Percentiles rank a stretch among this genome's conserved stretches.
These are phyloP conservation scores for Thelephora aurantiotincta DNA, from an alignment of 768 basidiomycete species.

Conservation along the genomic window DNA sequence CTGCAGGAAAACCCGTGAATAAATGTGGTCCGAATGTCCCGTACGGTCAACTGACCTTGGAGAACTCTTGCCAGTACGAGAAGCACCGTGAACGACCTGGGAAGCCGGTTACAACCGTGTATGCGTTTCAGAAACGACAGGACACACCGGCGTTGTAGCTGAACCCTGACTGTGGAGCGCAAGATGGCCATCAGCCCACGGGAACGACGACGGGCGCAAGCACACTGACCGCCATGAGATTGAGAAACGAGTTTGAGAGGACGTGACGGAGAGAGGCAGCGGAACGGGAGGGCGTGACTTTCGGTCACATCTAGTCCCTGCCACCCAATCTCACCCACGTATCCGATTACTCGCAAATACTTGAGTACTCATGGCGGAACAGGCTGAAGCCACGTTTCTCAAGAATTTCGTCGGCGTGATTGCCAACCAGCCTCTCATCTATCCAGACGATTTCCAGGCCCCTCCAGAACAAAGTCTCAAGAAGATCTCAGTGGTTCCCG, in stretches of 20 bases:
- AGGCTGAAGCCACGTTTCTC: slow-evolving; percentile 45
- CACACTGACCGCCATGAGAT: slow-evolving; percentile 14
- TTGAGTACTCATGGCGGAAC: slow-evolving; percentile 33
- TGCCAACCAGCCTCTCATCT: slow-evolving; percentile 51
- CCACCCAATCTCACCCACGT: neutral
- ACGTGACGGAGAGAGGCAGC: neutral
- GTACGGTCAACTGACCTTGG: slow-evolving; percentile 30
- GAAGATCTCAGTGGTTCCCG: slow-evolving; percentile 57
- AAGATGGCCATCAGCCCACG: neutral
- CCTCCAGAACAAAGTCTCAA: slow-evolving; percentile 50
- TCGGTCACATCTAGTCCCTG: neutral
- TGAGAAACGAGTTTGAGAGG: neutral
- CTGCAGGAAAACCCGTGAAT: slow-evolving; percentile 21
- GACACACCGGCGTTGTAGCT: slow-evolving; percentile 43
- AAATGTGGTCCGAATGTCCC: neutral
- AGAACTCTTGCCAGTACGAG: slow-evolving; percentile 84
- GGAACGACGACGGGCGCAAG: neutral
- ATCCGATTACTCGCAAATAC: neutral
- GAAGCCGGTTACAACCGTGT: slow-evolving; percentile 2
- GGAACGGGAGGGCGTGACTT: neutral
- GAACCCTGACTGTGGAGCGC: slow-evolving; percentile 40
- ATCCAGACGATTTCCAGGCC: slow-evolving; percentile 65
- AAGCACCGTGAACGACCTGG: slow-evolving; percentile 79
- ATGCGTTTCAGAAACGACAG: neutral
- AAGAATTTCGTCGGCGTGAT: slow-evolving; percentile 51